These are phyloP conservation scores for Lentithecium fluviatile DNA, from an alignment of 495 filamentous ascomycete genomes.

Conservation along the genomic window DNA sequence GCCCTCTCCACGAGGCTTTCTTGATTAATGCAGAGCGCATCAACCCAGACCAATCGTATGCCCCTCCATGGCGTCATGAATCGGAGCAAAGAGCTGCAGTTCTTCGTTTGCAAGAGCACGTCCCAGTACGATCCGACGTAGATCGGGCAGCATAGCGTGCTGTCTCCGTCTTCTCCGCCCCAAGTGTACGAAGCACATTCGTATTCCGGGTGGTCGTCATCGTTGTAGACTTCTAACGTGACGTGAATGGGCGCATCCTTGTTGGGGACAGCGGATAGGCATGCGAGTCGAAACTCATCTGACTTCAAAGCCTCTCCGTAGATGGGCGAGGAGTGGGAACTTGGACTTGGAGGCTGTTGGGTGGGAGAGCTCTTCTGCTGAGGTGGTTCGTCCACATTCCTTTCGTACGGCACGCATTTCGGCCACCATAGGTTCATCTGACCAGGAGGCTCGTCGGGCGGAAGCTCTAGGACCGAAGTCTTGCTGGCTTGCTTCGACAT, in stretches of 20 bases:
- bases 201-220: constrained; percentile 38
- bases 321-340: background rate
- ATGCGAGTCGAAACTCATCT: background rate
- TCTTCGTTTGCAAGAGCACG: constrained; percentile 37
- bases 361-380: background rate
- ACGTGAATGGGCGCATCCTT: constrained; percentile 32
- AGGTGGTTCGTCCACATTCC: background rate
- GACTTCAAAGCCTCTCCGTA: background rate
- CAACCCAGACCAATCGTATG: constrained; percentile 18
- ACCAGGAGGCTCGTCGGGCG: background rate
- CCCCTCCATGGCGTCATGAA: constrained; percentile 29
- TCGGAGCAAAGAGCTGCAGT: constrained; percentile 39
- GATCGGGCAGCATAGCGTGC: constrained; percentile 24
- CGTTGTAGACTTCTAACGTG: constrained; percentile 27
- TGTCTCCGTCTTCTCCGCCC: constrained; percentile 38
- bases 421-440: constrained; percentile 2
- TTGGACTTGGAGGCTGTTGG: background rate
- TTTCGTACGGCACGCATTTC: background rate
- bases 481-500: background rate
- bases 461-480: background rate
- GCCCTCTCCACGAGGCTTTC: too few species aligned
- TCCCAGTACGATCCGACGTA: constrained; percentile 39
- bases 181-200: constrained; percentile 40
- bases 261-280: background rate
- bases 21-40: constrained; percentile 4